Conservation (phyloP, 164 flowering plant species). For the Hamamelis virginiana region DNA sequence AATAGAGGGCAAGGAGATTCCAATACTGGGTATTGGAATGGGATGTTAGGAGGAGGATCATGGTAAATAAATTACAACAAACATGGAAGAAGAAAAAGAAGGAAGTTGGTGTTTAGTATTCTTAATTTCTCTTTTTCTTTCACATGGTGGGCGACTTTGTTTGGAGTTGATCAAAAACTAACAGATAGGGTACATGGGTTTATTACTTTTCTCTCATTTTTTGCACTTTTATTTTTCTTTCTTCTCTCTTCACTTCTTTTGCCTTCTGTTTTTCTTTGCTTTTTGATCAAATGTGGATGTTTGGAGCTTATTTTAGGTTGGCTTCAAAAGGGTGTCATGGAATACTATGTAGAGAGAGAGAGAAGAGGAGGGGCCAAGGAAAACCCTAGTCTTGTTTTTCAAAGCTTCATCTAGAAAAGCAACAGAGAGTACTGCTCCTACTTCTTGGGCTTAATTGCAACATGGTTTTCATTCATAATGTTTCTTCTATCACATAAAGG, state of each 20-base stretch:
- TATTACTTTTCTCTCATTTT: constrained; percentile 1
- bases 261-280: not conserved
- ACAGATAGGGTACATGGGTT: constrained; percentile 17
- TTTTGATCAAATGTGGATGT: constrained; percentile 10
- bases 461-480: not conserved
- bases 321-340: constrained; percentile 17
- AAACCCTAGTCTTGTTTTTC: not conserved
- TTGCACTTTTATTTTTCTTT: not conserved
- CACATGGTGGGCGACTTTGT: not conserved
- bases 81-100: not conserved
- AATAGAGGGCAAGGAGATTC: constrained; percentile 34
- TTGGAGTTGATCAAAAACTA: constrained; percentile 4
- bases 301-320: constrained; percentile 19
- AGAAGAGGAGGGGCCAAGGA: not conserved
- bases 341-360: constrained; percentile 3
- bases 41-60: constrained; percentile 53
- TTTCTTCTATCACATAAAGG: not conserved
- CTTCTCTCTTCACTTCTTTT: not conserved
- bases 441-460: not conserved
- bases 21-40: constrained; percentile 45
- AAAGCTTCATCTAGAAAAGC: not conserved
- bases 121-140: not conserved
- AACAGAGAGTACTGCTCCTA: not conserved
- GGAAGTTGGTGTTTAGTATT: not conserved
- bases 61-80: constrained; percentile 22